A percentile compares a stretch with the other conserved stretches of the same genome.
These are phyloP conservation scores for Acorus gramineus DNA, from an alignment of 106 monocot genomes.

Conservation along the genomic window DNA sequence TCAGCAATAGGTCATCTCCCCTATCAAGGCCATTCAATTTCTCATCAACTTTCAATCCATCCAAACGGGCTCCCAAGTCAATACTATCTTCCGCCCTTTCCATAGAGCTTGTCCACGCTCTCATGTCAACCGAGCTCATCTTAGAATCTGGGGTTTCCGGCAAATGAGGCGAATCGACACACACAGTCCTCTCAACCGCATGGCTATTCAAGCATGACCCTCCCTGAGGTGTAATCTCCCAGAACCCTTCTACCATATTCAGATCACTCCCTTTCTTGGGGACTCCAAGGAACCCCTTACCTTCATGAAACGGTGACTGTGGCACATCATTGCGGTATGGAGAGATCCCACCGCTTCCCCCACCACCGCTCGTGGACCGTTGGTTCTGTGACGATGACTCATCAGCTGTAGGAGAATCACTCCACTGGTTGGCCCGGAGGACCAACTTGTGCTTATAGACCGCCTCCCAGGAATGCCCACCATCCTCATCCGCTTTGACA, in stretches of 20 bases:
- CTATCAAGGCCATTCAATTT: no score
- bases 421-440: constrained; percentile 32
- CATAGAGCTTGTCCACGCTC: not conserved
- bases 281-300: constrained; percentile 41
- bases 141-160: constrained; percentile 19
- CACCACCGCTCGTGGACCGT: constrained; percentile 13
- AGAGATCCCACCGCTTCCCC: constrained; percentile 11
- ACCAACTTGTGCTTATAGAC: constrained; percentile 54
- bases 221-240: constrained; percentile 12
- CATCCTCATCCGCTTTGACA: not conserved
- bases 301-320: constrained; percentile 37
- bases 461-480: constrained; percentile 54
- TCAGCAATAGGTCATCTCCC: not conserved
- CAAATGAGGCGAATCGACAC: constrained; percentile 22
- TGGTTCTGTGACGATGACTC: constrained; percentile 31
- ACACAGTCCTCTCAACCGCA: constrained; percentile 22
- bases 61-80: constrained; percentile 6
- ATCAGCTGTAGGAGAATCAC: constrained; percentile 51
- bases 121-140: constrained; percentile 15
- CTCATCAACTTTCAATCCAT: no score
- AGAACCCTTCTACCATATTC: constrained; percentile 16
- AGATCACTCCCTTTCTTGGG: constrained; percentile 20
- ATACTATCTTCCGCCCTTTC: constrained; percentile 13
- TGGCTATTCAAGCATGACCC: constrained; percentile 35
- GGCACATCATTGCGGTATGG: constrained; percentile 32